Base-by-base conservation (phyloP, 345 rosid species). In the Kernera saxatilis region DNA sequence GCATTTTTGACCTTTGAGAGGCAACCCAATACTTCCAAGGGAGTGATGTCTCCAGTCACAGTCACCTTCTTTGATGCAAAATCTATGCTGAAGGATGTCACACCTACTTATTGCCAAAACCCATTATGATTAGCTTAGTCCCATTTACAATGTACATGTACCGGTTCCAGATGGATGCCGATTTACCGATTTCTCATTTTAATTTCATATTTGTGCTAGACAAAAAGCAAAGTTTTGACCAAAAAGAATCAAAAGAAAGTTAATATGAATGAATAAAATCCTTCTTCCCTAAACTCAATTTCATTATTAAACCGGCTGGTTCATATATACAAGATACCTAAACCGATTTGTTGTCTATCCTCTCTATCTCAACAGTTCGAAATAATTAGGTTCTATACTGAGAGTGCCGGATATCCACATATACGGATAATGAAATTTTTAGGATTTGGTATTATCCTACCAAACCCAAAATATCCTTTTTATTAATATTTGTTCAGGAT, bases 1-100 rank as follows among this genome's bases (percentile, higher is more conserved):
- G 90, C 96, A 52, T 75, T 85, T 71, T 92, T 89, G 59, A 87
- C 89, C 82, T 83, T 89, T 19, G 98, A 89, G 76, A 92, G 80
- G 82, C 98, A 87, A 81, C 86, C 84, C 70, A 92, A 76, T 18
- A 92, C 91, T 27, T 68, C 80, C 29, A 67, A 79, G 1, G 98
- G 96, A 9, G 98, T 87, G 19, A 92, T 83, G 46, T 85, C 84
- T 66, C 98, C 98, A 78, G 83, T 86, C 79, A 92, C 92, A 8
- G 90, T 91, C 44, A 91, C 92, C 77, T 80, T 84, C 85, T 89
- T 84, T 66, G 82, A 74, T 67, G 87, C 92, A 25, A 92, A 78
- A 63, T 92, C 94, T 79, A 92, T 83, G 64, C 83, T 86, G 84
- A 84, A 92, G 13, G 98, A 89, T 62, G 92, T 89, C 22, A 92